Percentiles rank a stretch among this genome's conserved stretches.
Conservation (phyloP, 1,284 basidiomycete species). For the Moniliophthora roreri region DNA sequence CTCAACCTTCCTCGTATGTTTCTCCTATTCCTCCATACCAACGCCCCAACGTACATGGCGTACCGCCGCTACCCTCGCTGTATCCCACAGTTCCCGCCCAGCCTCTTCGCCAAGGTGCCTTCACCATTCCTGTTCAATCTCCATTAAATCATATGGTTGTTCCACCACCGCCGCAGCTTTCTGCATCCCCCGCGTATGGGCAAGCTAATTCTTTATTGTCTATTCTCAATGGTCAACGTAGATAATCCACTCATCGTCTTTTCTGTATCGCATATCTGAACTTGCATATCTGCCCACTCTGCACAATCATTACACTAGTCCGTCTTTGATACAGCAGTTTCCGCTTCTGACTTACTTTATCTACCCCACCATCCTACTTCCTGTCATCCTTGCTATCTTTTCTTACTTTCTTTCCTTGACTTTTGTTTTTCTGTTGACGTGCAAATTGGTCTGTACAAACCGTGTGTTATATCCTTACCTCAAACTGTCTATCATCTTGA, state of each 20-base stretch:
- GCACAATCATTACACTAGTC: conserved; percentile 3
- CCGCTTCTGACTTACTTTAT: conserved; percentile 2
- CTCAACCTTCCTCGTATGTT: background rate
- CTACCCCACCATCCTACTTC: conserved; percentile 1
- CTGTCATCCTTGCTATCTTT: background rate
- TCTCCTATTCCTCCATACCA: conserved; percentile 15
- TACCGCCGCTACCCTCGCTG: conserved; percentile 7
- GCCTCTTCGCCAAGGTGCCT: conserved; percentile 10
- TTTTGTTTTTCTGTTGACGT: conserved; percentile 1
- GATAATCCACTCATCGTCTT: conserved; percentile 1
- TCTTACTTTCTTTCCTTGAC: background rate
- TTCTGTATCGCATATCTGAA: conserved; percentile 8
- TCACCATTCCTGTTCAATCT: conserved; percentile 5
- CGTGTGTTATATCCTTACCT: conserved; percentile 3
- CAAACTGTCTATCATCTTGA: background rate
- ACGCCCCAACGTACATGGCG: conserved; percentile 8
- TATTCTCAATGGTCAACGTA: conserved; percentile 25
- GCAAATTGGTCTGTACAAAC: conserved; percentile 8
- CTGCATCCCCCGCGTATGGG: conserved; percentile 10
- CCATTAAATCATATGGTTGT: conserved; percentile 3
- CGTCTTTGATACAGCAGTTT: background rate
- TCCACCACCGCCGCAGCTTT: background rate
- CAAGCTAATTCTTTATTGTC: conserved; percentile 26
- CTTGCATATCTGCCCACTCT: conserved; percentile 3
- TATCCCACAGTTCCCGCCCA: conserved; percentile 15